These are phyloP conservation scores for Urochloa ruziziensis DNA, from an alignment of 176 grass and related monocot species.

Conservation along the genomic window DNA sequence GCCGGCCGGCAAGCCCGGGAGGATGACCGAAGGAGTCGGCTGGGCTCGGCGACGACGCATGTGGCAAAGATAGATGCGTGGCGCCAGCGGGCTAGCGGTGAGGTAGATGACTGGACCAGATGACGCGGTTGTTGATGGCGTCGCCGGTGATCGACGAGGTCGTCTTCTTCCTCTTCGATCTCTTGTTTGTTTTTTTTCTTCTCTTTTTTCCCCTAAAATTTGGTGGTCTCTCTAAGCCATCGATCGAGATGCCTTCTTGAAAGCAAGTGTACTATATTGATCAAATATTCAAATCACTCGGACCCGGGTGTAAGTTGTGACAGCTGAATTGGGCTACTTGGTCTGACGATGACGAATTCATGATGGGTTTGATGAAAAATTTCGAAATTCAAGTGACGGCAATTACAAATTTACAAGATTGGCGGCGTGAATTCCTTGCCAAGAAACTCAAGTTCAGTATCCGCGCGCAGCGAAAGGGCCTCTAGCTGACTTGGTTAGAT, in stretches of 20 bases:
- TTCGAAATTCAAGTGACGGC: not conserved
- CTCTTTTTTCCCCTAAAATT: not conserved
- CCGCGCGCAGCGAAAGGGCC: not conserved
- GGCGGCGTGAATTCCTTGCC: not conserved
- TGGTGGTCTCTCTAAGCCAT: slow-evolving; percentile 4
- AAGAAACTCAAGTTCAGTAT: not conserved
- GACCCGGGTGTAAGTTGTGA: not conserved
- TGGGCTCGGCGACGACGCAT: too few species aligned
- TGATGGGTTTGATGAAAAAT: not conserved
- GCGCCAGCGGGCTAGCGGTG: not conserved
- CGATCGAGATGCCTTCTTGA: slow-evolving; percentile 21
- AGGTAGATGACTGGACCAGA: slow-evolving; percentile 16
- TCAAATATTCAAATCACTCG: too few species aligned
- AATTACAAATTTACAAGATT: not conserved
- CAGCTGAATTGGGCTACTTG: not conserved
- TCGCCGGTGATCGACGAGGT: not conserved
- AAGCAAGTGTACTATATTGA: not conserved
- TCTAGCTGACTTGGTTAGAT: too few species aligned
- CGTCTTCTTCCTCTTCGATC: not conserved
- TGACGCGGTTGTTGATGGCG: slow-evolving; percentile 21
- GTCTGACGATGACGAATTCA: not conserved
- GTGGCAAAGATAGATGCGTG: not conserved
- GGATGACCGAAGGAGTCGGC: not conserved
- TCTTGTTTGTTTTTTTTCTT: not conserved
- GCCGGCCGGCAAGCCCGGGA: not conserved